Base-by-base conservation (phyloP, 2,329 filamentous ascomycete genomes). In the Pseudogymnoascus sp. region DNA sequence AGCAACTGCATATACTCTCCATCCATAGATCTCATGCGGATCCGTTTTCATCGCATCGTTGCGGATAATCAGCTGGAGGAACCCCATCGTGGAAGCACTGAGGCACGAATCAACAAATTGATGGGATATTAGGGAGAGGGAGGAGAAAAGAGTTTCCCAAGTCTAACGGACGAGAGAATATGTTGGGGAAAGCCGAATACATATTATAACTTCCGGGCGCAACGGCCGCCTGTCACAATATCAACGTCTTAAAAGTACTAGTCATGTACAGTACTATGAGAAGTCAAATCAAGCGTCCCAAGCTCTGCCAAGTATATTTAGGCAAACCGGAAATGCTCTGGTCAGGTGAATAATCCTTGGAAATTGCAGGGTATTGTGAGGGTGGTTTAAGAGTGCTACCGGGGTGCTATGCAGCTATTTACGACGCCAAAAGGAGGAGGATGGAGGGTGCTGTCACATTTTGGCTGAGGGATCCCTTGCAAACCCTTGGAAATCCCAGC, bases 11-110 rank as follows among this genome's bases (percentile, higher is more conserved):
- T n/a, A 61, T 29, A 58, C 37, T 18, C 60, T 45, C 60, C 60
- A 61, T 45, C 60, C 60, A 55, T 61, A 61, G 37, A 61, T 61
- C 40, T 61, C 60, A 27, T 48, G 31, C 8, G 60, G 60, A 35
- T 61, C 60, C 13, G 37, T 48, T 45, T 61, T 58, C 60, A 61
- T 61, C 37, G 40, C 60, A 58, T 61, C 42, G 33, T 61, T 61
- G 15, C 60, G 60, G 33, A 61, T 60, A 55, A 61, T 60, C 25
- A 48, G 21, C 42, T 48, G 42, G 42, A 48, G 42, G 13, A 48
- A 5, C 42, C 42, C 42, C 42, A 48, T 48, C 13, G 42, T 48
- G 25, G 42, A 1, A 25, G 15, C 25, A 29, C 25, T 29, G 13
- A 15, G 25, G 25, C 12, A 27, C 7, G 21, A 48, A n/a, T 48